Evolutionary conservation across 2,329 filamentous ascomycete species (phyloP).

Genomic region (Colletotrichum coccodes): DNA sequence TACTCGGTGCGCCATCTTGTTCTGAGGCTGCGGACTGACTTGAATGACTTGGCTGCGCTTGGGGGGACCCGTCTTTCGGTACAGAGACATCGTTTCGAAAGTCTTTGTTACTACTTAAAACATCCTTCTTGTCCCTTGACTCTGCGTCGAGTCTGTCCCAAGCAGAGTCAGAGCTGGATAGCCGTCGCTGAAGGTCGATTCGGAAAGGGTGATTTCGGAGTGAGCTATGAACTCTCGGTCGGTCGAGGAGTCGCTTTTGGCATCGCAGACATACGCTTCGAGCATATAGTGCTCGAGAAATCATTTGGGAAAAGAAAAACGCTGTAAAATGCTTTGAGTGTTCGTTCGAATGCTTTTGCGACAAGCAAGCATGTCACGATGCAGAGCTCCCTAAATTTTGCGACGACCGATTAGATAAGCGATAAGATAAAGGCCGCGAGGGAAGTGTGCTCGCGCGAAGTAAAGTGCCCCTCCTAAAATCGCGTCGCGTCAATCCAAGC

Average conservation of each 20-base stretch:
- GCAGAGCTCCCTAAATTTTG: slow-evolving; percentile 28
- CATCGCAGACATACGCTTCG: slow-evolving; percentile 48
- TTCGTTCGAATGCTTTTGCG: neutral
- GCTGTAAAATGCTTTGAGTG: neutral
- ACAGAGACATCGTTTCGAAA: neutral
- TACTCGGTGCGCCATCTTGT: neutral
- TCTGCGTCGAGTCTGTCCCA: slow-evolving; percentile 23
- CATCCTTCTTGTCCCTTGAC: neutral
- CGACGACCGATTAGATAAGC: slow-evolving; percentile 36
- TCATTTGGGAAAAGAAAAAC: slow-evolving; percentile 41
- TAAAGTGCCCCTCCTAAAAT: slow-evolving; percentile 17
- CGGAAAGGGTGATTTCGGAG: slow-evolving; percentile 5
- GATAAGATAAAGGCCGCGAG: slow-evolving; percentile 15
- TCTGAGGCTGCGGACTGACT: neutral
- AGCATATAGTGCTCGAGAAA: slow-evolving; percentile 44
- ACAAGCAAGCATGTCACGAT: neutral
- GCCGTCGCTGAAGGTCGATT: slow-evolving; percentile 11
- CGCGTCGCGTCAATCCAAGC: slow-evolving; percentile 14
- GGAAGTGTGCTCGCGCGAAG: neutral
- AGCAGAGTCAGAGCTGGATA: slow-evolving; percentile 18
- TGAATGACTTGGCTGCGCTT: neutral
- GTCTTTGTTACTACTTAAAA: neutral
- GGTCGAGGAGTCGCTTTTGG: slow-evolving; percentile 40
- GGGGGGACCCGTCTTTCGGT: neutral
- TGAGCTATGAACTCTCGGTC: slow-evolving; percentile 16